Conservation (phyloP, 345 rosid genomes). For the Theobroma cacao region DNA sequence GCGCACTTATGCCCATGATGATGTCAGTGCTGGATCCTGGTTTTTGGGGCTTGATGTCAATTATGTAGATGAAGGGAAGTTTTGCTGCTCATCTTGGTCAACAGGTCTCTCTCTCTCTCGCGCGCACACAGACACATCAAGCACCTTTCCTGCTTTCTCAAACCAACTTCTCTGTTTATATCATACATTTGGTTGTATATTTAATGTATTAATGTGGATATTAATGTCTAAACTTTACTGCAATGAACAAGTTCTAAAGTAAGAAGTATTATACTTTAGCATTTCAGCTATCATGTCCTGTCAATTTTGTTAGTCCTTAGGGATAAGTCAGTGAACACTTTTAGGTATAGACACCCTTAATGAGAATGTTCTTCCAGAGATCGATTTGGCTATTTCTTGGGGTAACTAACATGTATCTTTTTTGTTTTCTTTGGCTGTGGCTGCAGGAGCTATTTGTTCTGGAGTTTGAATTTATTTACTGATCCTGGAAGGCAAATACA, state of each 20-base stretch:
- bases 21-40: slow-evolving; percentile 78
- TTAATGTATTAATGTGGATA: neutral
- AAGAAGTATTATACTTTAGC: neutral
- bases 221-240: neutral
- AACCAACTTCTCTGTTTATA: neutral
- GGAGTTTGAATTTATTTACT: slow-evolving; percentile 41
- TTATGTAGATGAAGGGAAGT: slow-evolving; percentile 61
- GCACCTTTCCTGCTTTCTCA: neutral
- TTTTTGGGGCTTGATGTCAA: slow-evolving; percentile 70
- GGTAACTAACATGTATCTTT: neutral
- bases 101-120: slow-evolving; percentile 42
- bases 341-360: neutral
- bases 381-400: neutral
- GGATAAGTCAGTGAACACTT: neutral
- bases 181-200: neutral
- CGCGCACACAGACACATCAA: neutral
- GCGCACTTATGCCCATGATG: slow-evolving; percentile 67
- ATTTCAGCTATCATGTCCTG: neutral
- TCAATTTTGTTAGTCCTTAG: neutral
- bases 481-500: neutral
- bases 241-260: neutral
- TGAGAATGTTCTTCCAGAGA: neutral
- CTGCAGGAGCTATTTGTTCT: slow-evolving; percentile 73
- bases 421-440: neutral
- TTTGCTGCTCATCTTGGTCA: slow-evolving; percentile 79